phyloP scores from a whole-genome alignment of 139 green algal genomes.

The Choricystis sp. region DNA sequence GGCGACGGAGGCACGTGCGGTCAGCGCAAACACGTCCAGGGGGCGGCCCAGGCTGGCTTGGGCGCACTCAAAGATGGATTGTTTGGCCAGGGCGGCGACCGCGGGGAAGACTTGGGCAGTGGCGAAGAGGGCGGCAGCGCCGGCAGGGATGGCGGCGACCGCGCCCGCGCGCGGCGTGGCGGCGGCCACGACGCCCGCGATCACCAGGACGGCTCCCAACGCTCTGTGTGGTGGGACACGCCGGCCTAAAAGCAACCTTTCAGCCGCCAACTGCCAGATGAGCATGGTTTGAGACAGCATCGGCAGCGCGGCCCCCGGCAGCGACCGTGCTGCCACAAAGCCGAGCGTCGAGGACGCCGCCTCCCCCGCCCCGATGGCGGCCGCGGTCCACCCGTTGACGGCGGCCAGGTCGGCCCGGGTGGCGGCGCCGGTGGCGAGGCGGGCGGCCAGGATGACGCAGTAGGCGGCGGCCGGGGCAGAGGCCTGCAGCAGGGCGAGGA shows the following conservation, averaged over 20 bases:
- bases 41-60: too few relatives aligned
- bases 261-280: conserved; percentile 34
- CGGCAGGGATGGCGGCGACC: not conserved
- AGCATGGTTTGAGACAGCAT: conserved; percentile 36
- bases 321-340: not conserved
- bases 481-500: not conserved
- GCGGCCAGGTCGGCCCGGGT: not conserved
- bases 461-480: not conserved
- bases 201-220: conserved; percentile 21
- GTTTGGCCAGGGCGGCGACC: not conserved
- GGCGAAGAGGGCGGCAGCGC: not conserved
- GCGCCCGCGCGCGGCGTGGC: conserved; percentile 4
- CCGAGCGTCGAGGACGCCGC: not conserved
- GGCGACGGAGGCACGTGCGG: not conserved
- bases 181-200: conserved; percentile 17
- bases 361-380: not conserved
- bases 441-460: not conserved
- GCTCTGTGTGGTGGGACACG: conserved; percentile 14
- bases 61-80: not conserved
- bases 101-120: not conserved
- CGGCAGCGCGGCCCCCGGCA: conserved; percentile 25
- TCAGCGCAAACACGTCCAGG: not conserved
- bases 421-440: too few relatives aligned
- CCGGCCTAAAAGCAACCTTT: conserved; percentile 20
- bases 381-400: too few relatives aligned